Evolutionary conservation across 73 alveolate species (phyloP).

Genomic region (Blepharisma stoltei): DNA sequence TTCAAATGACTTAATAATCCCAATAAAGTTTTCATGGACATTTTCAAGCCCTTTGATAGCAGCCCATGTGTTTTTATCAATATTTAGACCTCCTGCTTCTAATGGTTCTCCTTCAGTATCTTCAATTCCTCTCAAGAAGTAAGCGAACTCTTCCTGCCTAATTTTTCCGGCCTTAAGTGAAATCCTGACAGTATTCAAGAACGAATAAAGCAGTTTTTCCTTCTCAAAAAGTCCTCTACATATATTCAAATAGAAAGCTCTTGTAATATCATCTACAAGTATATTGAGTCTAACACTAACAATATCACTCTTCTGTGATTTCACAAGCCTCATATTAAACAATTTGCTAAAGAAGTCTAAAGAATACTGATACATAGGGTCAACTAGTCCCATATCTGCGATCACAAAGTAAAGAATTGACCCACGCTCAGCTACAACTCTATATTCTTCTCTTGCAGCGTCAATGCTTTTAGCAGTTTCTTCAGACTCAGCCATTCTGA

Average conservation of each 20-base stretch:
- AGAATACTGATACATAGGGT: constrained; percentile 99
- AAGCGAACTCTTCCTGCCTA: constrained; percentile 91
- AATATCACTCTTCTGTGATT: constrained; percentile 85
- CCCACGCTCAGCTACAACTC: constrained; percentile 97
- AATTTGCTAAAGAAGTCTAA: constrained; percentile 97
- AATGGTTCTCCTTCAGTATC: constrained; percentile 70
- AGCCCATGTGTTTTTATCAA: constrained; percentile 5
- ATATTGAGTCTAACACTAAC: constrained; percentile 82
- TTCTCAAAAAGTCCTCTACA: constrained; percentile 99
- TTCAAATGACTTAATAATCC: constrained; percentile 66
- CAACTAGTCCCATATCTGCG: constrained; percentile 90
- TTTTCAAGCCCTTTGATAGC: constrained; percentile 62
- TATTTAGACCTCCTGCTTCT: constrained; percentile 47
- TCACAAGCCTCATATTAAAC: constrained; percentile 95
- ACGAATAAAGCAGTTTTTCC: constrained; percentile 92
- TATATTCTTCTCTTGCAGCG: constrained; percentile 88
- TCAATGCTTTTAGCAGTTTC: constrained; percentile 92
- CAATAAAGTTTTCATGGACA: constrained; percentile 61
- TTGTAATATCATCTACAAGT: constrained; percentile 92
- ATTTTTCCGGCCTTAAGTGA: constrained; percentile 67
- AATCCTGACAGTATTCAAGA: constrained; percentile 86
- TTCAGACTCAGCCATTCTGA: constrained; percentile 95
- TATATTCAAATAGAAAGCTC: constrained; percentile 94
- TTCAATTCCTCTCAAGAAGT: constrained; percentile 89
- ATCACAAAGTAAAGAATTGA: constrained; percentile 98